phyloP scores from a whole-genome alignment of 2,329 filamentous ascomycete genomes.

The Fusarium multiceps region DNA sequence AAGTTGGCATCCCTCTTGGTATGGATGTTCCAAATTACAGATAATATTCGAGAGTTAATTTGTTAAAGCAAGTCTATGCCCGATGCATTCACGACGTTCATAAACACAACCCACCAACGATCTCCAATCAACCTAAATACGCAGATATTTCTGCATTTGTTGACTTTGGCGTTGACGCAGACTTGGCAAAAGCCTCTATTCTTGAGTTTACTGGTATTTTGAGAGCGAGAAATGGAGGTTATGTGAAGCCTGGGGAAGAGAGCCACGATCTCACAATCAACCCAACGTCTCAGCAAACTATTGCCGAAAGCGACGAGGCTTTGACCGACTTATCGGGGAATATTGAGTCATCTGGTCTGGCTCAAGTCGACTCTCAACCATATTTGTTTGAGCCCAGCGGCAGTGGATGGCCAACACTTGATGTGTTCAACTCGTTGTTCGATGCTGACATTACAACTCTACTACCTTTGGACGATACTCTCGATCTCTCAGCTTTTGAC shows the following conservation, averaged over 20 bases:
- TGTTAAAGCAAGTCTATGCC: not conserved
- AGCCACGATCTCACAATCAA: fast-evolving
- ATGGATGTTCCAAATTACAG: too few species aligned
- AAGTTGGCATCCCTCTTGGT: too few species aligned
- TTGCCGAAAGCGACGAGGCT: not conserved
- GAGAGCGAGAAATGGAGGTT: not conserved
- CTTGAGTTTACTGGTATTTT: not conserved
- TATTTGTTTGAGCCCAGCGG: fast-evolving
- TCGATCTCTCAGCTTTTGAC: conserved; percentile 4
- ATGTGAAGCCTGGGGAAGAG: not conserved
- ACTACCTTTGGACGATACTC: not conserved
- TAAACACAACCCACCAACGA: fast-evolving
- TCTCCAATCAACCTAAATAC: not conserved
- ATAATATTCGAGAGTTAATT: too few species aligned
- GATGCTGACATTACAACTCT: conserved; percentile 18
- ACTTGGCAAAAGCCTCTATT: not conserved
- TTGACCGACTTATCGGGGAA: too few species aligned
- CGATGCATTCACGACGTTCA: not conserved
- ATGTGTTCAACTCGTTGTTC: conserved; percentile 12
- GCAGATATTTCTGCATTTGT: not conserved
- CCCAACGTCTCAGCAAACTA: not conserved
- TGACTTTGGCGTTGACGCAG: fast-evolving
- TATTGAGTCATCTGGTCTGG: too few species aligned
- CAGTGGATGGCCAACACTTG: not conserved
- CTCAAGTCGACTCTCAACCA: not conserved